Evolutionary conservation across 2,329 filamentous ascomycete species (phyloP), one percentile per base, ranked within the genome.

Genomic region (Neonectria faginata): DNA sequence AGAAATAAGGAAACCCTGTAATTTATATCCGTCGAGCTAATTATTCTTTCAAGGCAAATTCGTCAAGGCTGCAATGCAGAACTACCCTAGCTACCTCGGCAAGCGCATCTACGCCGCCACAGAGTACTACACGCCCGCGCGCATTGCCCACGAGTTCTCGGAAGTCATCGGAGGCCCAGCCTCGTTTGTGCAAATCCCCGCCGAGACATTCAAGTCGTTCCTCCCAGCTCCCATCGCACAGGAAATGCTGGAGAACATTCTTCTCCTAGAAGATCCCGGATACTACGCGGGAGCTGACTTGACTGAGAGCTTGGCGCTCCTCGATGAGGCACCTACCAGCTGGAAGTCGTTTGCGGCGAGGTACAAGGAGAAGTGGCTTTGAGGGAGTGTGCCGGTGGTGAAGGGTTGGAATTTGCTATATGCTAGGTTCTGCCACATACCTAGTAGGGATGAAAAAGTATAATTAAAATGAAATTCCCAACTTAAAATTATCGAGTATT

Each of bases 221-320:
- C 53, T 82, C 7, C 70, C 74, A 2, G 41, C 67, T 0, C 8
- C 66, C 3, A 27, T 74, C 9, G 73, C 75, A 1, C 66, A 78
- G 52, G 81, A 83, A 65, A 50, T 83, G 66, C 64, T 79, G 11
- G 80, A 83, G 71, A 83, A 81, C 61, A 76, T 81, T 70, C 64
- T 77, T 10, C 70, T 83, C 6, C 62, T 82, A 14, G 74, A 78
- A 33, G 77, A 79, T 11, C 79, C 77, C 5, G 80, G 80, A 2
- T 83, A 83, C 65, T 83, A 79, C 29, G 76, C 61, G 5, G 78
- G 77, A 2, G 78, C 71, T 33, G 70, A 73, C 45, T 60, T 82
- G 8, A 68, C 70, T 9, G 74, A 75, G 64, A 79, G 77, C 44
- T 51, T 75, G 57, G 67, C 60, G 2, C 66, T 81, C 27, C 51